Percentiles rank a stretch among this genome's conserved stretches.
phyloP scores from a whole-genome alignment of 805 yeast species.

The Candida golubevii region DNA sequence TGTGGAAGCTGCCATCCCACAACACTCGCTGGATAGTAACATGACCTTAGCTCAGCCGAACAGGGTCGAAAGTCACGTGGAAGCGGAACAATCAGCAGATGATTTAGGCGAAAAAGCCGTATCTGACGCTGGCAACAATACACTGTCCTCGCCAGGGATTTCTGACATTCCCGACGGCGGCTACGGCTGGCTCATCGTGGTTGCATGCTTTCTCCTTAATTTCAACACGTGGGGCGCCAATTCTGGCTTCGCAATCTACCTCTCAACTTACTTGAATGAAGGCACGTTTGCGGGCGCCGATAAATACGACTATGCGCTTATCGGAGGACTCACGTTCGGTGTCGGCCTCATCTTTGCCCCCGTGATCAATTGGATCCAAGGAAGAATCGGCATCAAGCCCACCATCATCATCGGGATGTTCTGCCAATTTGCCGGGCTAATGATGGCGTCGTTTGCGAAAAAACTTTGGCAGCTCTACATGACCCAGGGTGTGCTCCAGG shows the following conservation, averaged over 20 bases:
- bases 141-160: no score
- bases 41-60: no score
- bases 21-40: no score
- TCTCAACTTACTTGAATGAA: conserved; percentile 51
- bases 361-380: conserved; percentile 45
- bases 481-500: conserved; percentile 64
- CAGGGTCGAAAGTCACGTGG: no score
- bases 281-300: conserved; percentile 49
- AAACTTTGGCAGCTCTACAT: conserved; percentile 62
- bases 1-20: no score
- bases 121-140: no score
- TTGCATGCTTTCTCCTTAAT: conserved; percentile 47
- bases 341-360: conserved; percentile 62
- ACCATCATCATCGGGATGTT: conserved; percentile 48
- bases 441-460: conserved; percentile 58
- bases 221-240: conserved; percentile 74
- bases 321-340: conserved; percentile 63
- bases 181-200: conserved; percentile 60
- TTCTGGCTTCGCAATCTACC: conserved; percentile 59
- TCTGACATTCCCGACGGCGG: conserved; percentile 49
- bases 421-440: conserved; percentile 49
- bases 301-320: conserved; percentile 56
- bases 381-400: conserved; percentile 42
- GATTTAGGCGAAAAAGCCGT: no score
- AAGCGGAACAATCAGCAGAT: no score